Conservation (phyloP, 2,329 filamentous ascomycete species). For the Fusarium domesticum region DNA sequence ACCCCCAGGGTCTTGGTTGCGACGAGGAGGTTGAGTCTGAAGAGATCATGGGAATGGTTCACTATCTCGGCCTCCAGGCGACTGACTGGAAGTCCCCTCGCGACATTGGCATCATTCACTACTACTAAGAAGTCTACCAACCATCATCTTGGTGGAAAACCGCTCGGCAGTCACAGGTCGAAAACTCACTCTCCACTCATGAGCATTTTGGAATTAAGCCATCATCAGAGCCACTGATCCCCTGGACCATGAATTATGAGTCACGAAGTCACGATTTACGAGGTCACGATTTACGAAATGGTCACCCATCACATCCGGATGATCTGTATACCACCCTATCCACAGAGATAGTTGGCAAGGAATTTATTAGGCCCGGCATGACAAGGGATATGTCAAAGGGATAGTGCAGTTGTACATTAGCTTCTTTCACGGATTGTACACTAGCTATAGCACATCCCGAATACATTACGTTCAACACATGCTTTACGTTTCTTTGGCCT, state of each 20-base stretch:
- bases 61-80: slow-evolving; percentile 19
- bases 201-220: neutral
- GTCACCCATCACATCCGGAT: no score
- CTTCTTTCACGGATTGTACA: no score
- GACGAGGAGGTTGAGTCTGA: slow-evolving; percentile 27
- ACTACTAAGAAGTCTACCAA: slow-evolving; percentile 7
- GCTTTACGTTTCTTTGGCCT: neutral
- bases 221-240: neutral
- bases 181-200: no score
- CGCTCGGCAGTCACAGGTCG: no score
- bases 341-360: neutral
- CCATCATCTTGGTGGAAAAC: no score
- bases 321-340: no score
- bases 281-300: neutral
- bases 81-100: slow-evolving; percentile 30
- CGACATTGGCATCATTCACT: slow-evolving; percentile 27
- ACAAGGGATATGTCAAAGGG: neutral
- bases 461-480: neutral
- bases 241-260: neutral
- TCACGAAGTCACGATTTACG: neutral
- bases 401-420: neutral
- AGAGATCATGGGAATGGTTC: slow-evolving; percentile 24
- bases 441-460: neutral
- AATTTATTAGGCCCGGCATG: neutral
- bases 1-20: slow-evolving; percentile 8